These are phyloP conservation scores for Candida michaelii DNA, from an alignment of 805 yeast species.

Conservation along the genomic window DNA sequence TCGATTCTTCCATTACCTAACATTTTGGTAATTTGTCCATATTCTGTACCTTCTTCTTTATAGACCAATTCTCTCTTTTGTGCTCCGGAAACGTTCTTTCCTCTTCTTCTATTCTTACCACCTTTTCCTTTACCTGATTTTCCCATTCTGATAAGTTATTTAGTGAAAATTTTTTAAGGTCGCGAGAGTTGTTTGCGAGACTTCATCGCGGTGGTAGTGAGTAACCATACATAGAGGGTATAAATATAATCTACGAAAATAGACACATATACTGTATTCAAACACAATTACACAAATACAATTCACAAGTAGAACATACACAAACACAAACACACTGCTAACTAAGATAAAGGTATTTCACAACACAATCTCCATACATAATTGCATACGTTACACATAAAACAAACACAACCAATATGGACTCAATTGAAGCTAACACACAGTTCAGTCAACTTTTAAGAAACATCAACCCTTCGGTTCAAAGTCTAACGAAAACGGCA, in stretches of 20 bases:
- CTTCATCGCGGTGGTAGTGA: no score
- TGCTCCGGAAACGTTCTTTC: constrained; percentile 89
- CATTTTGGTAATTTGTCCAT: constrained; percentile 98
- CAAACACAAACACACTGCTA: no score
- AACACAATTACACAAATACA: no score
- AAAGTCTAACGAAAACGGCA: constrained; percentile 50
- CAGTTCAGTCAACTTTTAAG: constrained; percentile 69
- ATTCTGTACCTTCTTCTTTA: constrained; percentile 97
- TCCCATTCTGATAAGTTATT: constrained; percentile 48
- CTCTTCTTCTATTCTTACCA: constrained; percentile 96
- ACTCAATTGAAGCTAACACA: constrained; percentile 82
- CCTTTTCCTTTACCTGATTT: constrained; percentile 78
- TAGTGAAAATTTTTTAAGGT: constrained; percentile 3
- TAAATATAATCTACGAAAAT: no score
- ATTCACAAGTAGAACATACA: no score
- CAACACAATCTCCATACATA: background rate
- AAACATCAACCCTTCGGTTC: constrained; percentile 62
- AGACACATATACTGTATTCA: no score
- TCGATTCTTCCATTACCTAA: constrained; percentile 97
- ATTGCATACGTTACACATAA: background rate
- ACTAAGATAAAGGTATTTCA: background rate
- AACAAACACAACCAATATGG: constrained; percentile 48
- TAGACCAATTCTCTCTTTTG: constrained; percentile 92
- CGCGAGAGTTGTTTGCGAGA: constrained; percentile 2
- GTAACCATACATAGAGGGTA: no score